These are phyloP conservation scores for Paradendryphiella salina DNA, from an alignment of 2,329 filamentous ascomycete genomes.

Conservation along the genomic window DNA sequence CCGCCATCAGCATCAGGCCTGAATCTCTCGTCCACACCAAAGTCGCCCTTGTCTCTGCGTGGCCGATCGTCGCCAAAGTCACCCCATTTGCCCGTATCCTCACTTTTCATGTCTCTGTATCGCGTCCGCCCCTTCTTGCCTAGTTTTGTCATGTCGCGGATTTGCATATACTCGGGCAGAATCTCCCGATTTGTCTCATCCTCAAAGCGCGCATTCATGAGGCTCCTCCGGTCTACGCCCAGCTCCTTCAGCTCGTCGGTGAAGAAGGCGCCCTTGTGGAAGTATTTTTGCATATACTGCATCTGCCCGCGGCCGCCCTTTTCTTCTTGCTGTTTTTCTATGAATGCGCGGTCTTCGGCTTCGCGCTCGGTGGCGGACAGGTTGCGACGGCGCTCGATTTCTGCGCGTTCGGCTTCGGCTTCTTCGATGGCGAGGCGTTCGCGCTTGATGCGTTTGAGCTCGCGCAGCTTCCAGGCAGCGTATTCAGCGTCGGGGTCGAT, in stretches of 20 bases:
- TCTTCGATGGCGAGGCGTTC: slow-evolving; percentile 82
- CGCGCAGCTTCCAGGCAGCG: slow-evolving; percentile 91
- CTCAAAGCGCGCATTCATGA: slow-evolving; percentile 86
- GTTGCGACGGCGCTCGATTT: slow-evolving; percentile 84
- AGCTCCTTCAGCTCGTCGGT: slow-evolving; percentile 76
- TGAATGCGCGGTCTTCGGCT: slow-evolving; percentile 77
- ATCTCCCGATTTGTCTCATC: slow-evolving; percentile 80
- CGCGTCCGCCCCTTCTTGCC: slow-evolving; percentile 89
- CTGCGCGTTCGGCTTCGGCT: slow-evolving; percentile 81
- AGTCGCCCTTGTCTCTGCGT: slow-evolving; percentile 47
- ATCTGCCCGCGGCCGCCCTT: slow-evolving; percentile 75
- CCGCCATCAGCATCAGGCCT: slow-evolving; percentile 61
- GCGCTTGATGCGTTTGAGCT: slow-evolving; percentile 84
- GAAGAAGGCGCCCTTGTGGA: slow-evolving; percentile 96
- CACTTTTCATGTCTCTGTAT: slow-evolving; percentile 83
- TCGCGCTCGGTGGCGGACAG: slow-evolving; percentile 84
- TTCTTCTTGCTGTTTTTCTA: slow-evolving; percentile 79
- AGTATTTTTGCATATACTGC: slow-evolving; percentile 92
- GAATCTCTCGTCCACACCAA: slow-evolving; percentile 67
- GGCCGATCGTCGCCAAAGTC: slow-evolving; percentile 58
- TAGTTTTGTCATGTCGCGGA: slow-evolving; percentile 89
- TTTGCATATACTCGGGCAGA: slow-evolving; percentile 87
- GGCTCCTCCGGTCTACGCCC: slow-evolving; percentile 76
- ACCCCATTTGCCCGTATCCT: slow-evolving; percentile 91
- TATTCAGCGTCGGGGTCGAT: slow-evolving; percentile 84